Base-by-base conservation (phyloP, 805 yeast species). In the Isabelozyma gotoi region DNA sequence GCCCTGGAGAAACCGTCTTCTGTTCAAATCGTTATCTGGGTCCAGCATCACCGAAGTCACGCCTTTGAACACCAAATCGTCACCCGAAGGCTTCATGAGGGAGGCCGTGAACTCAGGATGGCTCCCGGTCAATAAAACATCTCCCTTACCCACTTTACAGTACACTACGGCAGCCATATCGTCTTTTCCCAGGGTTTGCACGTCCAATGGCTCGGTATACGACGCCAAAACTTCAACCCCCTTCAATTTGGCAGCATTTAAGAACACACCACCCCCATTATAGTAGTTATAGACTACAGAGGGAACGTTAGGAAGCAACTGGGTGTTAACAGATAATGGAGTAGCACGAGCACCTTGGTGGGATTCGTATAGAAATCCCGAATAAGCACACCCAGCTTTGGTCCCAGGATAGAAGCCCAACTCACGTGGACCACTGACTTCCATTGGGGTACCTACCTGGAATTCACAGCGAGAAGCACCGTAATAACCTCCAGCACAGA, bases 401-500 rank as follows among this genome's bases (percentile, higher is more conserved):
- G 69, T 74, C 0, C 98, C 99, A 0, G 94, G 94, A 55, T 79
- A 94, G 47, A 94, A 83, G 29, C 66, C 75, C 54, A 94, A 71
- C 52, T 94, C 97, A 50, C 99, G 74, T 0, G 85, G 62, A 0
- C 99, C 99, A 38, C 84, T 73, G 2, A 94, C 96, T 57, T 88
- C 97, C 76, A 88, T 69, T 0, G 80, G 77, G 52, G 80, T 69
- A 2, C 94, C 95, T 21, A 78, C 83, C 53, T 88, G 96, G 60
- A 94, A 94, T 57, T 92, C 97, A 51, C 87, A 83, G 33, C 84
- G 64, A 0, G 76, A 63, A 10, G 91, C 76, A 1, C 84, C 92
- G 57, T 80, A 94, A 65, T 94, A 94, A 0, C 87, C 98, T 35
- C 99, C 99, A 7, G 99, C 94, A 66, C 99, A 94, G 49, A 94